Percentiles rank a stretch among this genome's conserved stretches.
phyloP scores from a whole-genome alignment of 768 basidiomycete genomes.

The Stropharia rugosoannulata region DNA sequence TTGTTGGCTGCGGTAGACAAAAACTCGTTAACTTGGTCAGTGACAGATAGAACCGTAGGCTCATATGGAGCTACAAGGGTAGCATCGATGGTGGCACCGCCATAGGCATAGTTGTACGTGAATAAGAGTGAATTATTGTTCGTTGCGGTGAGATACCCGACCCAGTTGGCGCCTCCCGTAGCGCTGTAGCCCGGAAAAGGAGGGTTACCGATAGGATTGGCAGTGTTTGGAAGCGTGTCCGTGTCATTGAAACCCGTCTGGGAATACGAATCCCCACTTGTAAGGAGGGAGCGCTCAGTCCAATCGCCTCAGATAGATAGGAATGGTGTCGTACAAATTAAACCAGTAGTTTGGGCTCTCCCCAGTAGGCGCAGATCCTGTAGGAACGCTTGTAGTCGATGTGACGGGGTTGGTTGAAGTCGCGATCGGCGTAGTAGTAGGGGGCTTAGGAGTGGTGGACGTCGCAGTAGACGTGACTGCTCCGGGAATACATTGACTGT shows the following conservation, averaged over 20 bases:
- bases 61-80: conserved; percentile 52
- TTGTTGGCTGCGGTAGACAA: conserved; percentile 43
- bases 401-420: not conserved
- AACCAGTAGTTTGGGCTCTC: conserved; percentile 41
- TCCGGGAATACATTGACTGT: conserved; percentile 38
- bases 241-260: conserved; percentile 49
- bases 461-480: conserved; percentile 17
- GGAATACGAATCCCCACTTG: conserved; percentile 58
- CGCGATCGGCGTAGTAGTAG: not conserved
- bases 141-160: conserved; percentile 49
- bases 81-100: conserved; percentile 64
- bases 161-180: conserved; percentile 59
- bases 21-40: conserved; percentile 64
- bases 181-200: conserved; percentile 53
- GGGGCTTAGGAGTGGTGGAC: conserved; percentile 6
- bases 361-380: conserved; percentile 1
- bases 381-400: not conserved
- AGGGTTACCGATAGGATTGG: conserved; percentile 55
- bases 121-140: conserved; percentile 54
- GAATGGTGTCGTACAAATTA: conserved; percentile 41
- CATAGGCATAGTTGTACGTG: conserved; percentile 67
- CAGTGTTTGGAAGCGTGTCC: conserved; percentile 38
- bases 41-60: conserved; percentile 51
- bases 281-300: not conserved
- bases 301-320: not conserved